These are phyloP conservation scores for Sporothrix brasiliensis DNA, from an alignment of 2,329 filamentous ascomycete genomes.

Conservation along the genomic window DNA sequence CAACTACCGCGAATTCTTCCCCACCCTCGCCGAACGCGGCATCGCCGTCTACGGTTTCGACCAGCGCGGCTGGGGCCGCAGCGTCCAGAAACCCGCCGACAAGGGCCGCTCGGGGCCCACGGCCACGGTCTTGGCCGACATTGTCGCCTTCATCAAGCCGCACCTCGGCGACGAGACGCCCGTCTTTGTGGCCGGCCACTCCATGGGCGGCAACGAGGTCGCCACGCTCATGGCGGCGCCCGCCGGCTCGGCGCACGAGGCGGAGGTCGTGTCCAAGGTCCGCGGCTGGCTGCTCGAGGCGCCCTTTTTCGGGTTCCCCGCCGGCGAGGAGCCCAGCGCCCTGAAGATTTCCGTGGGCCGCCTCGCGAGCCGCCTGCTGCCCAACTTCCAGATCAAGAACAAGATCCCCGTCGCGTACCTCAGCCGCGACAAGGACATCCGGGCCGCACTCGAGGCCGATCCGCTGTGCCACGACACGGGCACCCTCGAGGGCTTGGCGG, in stretches of 20 bases:
- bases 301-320: slow-evolving; percentile 77
- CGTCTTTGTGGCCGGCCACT: slow-evolving; percentile 85
- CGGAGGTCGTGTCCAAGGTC: slow-evolving; percentile 59
- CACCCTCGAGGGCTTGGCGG: slow-evolving; percentile 75
- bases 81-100: slow-evolving; percentile 62
- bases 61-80: slow-evolving; percentile 86
- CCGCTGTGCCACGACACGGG: slow-evolving; percentile 77
- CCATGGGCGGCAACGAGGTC: slow-evolving; percentile 83
- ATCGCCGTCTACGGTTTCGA: slow-evolving; percentile 80
- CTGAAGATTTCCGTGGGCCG: slow-evolving; percentile 68
- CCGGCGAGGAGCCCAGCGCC: slow-evolving; percentile 63
- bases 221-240: slow-evolving; percentile 61
- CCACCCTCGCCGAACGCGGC: slow-evolving; percentile 66
- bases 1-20: slow-evolving; percentile 75
- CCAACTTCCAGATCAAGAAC: slow-evolving; percentile 67
- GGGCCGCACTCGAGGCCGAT: slow-evolving; percentile 65
- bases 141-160: slow-evolving; percentile 71
- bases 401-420: slow-evolving; percentile 66
- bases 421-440: slow-evolving; percentile 67
- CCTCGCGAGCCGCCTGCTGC: slow-evolving; percentile 68
- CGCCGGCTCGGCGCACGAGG: slow-evolving; percentile 47
- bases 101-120: slow-evolving; percentile 76
- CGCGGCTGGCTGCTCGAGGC: slow-evolving; percentile 74
- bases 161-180: slow-evolving; percentile 55
- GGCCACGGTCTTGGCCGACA: slow-evolving; percentile 70